These are phyloP conservation scores for Tetrapisispora nanseiensis DNA, from an alignment of 805 yeast genomes.

Conservation along the genomic window DNA sequence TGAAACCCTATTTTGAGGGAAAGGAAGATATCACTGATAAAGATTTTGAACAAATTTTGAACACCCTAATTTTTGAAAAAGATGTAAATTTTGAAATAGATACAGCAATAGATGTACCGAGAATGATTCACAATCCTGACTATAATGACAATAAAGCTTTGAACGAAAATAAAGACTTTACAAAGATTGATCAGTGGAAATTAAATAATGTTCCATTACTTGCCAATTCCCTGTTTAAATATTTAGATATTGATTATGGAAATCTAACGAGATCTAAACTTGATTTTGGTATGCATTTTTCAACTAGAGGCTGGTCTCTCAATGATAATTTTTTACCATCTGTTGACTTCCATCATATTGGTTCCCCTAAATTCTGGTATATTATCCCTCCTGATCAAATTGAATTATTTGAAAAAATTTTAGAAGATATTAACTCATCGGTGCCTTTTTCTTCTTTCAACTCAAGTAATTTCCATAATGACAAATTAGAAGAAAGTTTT, in stretches of 20 bases:
- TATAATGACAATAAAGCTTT: neutral
- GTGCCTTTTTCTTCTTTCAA: conserved; percentile 34
- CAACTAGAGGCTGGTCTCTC: conserved; percentile 46
- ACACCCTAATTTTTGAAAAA: conserved; percentile 31
- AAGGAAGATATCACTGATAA: conserved; percentile 5
- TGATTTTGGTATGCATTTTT: conserved; percentile 43
- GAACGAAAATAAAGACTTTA: neutral
- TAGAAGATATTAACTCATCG: conserved; percentile 19
- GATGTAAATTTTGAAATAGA: conserved; percentile 30
- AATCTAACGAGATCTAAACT: conserved; percentile 36
- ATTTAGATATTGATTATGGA: conserved; percentile 35
- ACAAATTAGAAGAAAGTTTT: conserved; percentile 5
- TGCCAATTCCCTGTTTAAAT: conserved; percentile 41
- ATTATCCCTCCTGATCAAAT: conserved; percentile 49
- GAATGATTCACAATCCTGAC: conserved; percentile 29
- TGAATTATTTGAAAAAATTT: conserved; percentile 37
- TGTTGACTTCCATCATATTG: conserved; percentile 45
- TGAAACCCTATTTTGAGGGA: neutral
- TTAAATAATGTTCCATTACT: conserved; percentile 43
- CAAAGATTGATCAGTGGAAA: conserved; percentile 40
- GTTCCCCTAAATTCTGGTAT: conserved; percentile 50
- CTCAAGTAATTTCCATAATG: neutral
- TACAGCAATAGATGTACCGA: conserved; percentile 27
- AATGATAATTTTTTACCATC: conserved; percentile 53
- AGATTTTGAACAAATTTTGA: conserved; percentile 34